phyloP scores from a whole-genome alignment of 306 rosid genomes.

The Canavalia ensiformis region DNA sequence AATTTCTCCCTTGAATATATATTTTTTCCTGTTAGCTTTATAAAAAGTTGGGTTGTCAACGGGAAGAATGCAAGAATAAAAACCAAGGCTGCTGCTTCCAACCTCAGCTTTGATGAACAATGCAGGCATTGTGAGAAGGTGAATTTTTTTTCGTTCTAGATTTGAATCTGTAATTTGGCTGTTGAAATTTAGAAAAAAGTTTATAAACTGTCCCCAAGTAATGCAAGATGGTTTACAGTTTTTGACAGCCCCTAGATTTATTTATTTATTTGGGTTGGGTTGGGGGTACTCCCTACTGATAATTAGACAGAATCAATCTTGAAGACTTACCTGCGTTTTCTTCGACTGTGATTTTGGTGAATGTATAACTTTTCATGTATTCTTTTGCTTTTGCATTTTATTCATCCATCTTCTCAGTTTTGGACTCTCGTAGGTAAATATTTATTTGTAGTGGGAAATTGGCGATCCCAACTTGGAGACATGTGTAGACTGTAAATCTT shows the following conservation, averaged over 20 bases:
- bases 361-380: neutral
- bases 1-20: conserved; percentile 45
- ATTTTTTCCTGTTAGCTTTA: conserved; percentile 60
- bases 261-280: neutral
- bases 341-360: conserved; percentile 10
- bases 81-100: conserved; percentile 76
- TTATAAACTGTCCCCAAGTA: neutral
- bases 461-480: conserved; percentile 9
- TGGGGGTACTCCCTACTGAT: neutral
- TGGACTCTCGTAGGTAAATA: neutral
- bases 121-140: conserved; percentile 97
- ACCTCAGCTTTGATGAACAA: conserved; percentile 80
- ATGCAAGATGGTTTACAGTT: conserved; percentile 16
- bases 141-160: conserved; percentile 25
- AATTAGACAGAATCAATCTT: conserved; percentile 8
- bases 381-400: conserved; percentile 24
- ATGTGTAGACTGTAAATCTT: neutral
- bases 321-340: conserved; percentile 1
- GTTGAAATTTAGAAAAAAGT: conserved; percentile 11
- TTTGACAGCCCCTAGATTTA: neutral
- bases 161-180: conserved; percentile 34
- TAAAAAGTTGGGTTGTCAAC: conserved; percentile 81
- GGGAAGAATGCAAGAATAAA: conserved; percentile 80
- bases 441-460: neutral
- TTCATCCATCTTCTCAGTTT: conserved; percentile 9